Evolutionary conservation across 2,329 filamentous ascomycete genomes (phyloP).

Genomic region (Fusarium albidum): DNA sequence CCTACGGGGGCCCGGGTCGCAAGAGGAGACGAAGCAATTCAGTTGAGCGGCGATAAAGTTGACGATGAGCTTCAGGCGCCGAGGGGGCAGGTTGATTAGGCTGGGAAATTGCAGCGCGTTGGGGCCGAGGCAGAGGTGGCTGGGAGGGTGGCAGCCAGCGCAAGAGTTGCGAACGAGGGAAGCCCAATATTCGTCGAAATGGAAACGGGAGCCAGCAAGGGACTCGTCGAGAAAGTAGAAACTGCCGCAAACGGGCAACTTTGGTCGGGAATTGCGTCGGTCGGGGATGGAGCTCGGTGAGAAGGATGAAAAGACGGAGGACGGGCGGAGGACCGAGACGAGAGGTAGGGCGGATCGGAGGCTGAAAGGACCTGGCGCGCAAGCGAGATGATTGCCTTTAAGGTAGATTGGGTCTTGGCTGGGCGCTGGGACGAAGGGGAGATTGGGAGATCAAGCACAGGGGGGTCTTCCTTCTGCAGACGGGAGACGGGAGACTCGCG

Average conservation of each 20-base stretch:
- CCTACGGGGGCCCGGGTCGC: slow-evolving; percentile 36
- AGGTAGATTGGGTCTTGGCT: slow-evolving; percentile 49
- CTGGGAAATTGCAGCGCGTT: slow-evolving; percentile 36
- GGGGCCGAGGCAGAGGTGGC: slow-evolving; percentile 31
- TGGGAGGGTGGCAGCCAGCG: slow-evolving; percentile 16
- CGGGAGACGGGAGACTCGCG: slow-evolving; percentile 4
- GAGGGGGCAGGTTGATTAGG: slow-evolving; percentile 23
- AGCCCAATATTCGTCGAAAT: slow-evolving; percentile 19
- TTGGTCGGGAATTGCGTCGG: slow-evolving; percentile 39
- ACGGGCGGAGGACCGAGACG: slow-evolving; percentile 32
- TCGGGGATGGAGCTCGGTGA: slow-evolving; percentile 43
- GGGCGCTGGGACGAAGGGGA: slow-evolving; percentile 44
- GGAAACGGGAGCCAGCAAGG: slow-evolving; percentile 23
- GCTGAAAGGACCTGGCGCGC: slow-evolving; percentile 56
- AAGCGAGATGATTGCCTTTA: slow-evolving; percentile 62
- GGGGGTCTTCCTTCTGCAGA: slow-evolving; percentile 21
- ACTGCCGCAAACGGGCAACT: slow-evolving; percentile 32
- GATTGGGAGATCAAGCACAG: slow-evolving; percentile 37
- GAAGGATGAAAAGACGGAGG: slow-evolving; percentile 37
- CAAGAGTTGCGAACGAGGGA: slow-evolving; percentile 25
- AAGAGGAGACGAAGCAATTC: slow-evolving; percentile 29
- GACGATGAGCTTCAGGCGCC: slow-evolving; percentile 22
- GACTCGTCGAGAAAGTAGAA: slow-evolving; percentile 31
- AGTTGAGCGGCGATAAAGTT: slow-evolving; percentile 15
- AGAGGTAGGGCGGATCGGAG: slow-evolving; percentile 51